These are phyloP conservation scores for Suillus brevipes DNA, from an alignment of 768 basidiomycete genomes.

Conservation along the genomic window DNA sequence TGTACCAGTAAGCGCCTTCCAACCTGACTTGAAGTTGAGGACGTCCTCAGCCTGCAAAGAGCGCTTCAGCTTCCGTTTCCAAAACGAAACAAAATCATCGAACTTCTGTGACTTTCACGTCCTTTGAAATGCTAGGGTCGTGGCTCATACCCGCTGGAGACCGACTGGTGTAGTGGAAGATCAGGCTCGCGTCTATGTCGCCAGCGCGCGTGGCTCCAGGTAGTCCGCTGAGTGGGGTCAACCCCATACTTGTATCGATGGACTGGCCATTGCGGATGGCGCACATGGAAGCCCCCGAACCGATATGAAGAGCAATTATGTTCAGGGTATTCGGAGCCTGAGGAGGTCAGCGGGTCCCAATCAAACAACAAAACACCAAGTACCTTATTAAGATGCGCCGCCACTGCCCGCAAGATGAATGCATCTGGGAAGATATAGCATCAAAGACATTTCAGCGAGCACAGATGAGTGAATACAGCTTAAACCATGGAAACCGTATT, in stretches of 20 bases:
- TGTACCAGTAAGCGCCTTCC: constrained; percentile 77
- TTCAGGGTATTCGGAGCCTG: constrained; percentile 53
- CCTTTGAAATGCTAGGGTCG: constrained; percentile 43
- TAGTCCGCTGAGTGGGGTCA: constrained; percentile 85
- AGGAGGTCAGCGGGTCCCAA: background rate
- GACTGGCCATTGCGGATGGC: constrained; percentile 72
- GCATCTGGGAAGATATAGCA: constrained; percentile 42
- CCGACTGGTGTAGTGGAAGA: constrained; percentile 76
- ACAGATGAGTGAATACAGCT: constrained; percentile 46
- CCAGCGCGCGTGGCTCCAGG: constrained; percentile 90
- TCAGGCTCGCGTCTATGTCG: constrained; percentile 78
- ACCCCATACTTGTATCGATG: constrained; percentile 88
- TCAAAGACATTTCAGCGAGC: background rate
- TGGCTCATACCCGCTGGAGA: constrained; percentile 55
- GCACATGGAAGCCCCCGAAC: constrained; percentile 87
- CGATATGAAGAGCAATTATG: constrained; percentile 83
- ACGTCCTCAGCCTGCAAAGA: constrained; percentile 62
- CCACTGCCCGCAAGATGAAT: constrained; percentile 66
- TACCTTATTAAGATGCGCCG: constrained; percentile 58
- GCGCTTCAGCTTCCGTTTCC: background rate
- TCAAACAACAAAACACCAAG: background rate
- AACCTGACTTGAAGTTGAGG: constrained; percentile 73
- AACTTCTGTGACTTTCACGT: constrained; percentile 57
- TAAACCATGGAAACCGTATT: constrained; percentile 92
- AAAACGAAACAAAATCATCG: background rate